phyloP scores from a whole-genome alignment of 805 yeast genomes.

The Nakazawaea ishiwadae region DNA sequence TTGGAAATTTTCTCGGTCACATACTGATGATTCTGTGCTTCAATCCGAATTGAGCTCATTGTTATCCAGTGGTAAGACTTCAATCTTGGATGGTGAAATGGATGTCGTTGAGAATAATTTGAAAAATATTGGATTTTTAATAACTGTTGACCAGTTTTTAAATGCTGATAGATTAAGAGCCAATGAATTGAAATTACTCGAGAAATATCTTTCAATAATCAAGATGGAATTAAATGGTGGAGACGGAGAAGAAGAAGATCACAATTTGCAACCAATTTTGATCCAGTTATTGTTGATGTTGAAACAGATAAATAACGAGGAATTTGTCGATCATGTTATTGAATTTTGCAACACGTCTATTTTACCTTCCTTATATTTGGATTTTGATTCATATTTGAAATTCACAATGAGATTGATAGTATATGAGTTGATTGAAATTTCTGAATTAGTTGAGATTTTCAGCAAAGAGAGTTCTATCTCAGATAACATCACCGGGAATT shows the following conservation, averaged over 20 bases:
- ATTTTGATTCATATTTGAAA: constrained; percentile 30
- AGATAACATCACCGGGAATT: constrained; percentile 12
- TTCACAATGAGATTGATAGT: constrained; percentile 32
- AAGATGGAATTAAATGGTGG: constrained; percentile 63
- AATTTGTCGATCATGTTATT: constrained; percentile 20
- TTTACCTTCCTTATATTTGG: constrained; percentile 27
- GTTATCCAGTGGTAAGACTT: background rate
- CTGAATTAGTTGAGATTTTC: constrained; percentile 28
- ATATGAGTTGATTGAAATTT: constrained; percentile 30
- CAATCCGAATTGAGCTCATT: constrained; percentile 1
- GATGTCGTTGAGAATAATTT: constrained; percentile 1
- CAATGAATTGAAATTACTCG: constrained; percentile 8
- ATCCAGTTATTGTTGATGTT: background rate
- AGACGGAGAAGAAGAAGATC: constrained; percentile 1
- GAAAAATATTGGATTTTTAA: background rate
- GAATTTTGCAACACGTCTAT: constrained; percentile 22
- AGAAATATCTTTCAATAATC: constrained; percentile 33
- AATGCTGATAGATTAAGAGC: constrained; percentile 9
- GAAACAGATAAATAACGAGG: constrained; percentile 12
- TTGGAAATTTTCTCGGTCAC: constrained; percentile 6
- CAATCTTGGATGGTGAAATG: background rate
- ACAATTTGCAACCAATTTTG: background rate
- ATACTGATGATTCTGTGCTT: background rate
- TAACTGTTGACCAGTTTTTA: constrained; percentile 8
- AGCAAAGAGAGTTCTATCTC: constrained; percentile 9